Base-by-base conservation (phyloP, 2,329 filamentous ascomycete genomes). In the Claviceps sp. region DNA sequence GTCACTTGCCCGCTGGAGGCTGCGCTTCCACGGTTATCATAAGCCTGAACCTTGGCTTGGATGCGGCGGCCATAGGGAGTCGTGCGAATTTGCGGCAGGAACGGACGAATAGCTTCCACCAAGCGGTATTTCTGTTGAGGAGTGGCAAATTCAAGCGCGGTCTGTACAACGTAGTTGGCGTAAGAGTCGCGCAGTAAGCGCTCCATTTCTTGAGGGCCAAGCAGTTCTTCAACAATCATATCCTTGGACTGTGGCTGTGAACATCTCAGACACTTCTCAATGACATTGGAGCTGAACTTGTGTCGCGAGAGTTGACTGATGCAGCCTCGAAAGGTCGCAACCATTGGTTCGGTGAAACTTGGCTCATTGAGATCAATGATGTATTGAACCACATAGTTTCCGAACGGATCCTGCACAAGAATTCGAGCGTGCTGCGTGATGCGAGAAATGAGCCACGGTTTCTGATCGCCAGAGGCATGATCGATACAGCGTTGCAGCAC, bases 281-380 rank as follows among this genome's bases (percentile, higher is more conserved):
- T 91, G 53, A 98, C 93, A 61, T 98, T 98, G 62, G 93, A 97
- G 71, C 89, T 96, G 73, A 98, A 98, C 71, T 98, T 98, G 73
- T 98, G 93, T 66, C 89, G 90, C 5, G 93, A 97, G 16, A 78
- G 78, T 68, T 68, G 78, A 62, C 66, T 85, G 72, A 80, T 87
- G 74, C 76, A 77, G 60, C 85, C 85, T 52, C 78, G 72, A 73
- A 98, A 96, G 62, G 83, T 84, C 50, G 77, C 73, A 55, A 94
- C 93, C 42, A 98, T 76, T 3, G 91, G 91, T 61, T 93, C 86
- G 1, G 91, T 96, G 70, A 95, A 96, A 59, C 75, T 75, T 13
- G 85, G 76, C 64, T 98, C 89, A 58, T 89, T 89, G 51, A 97
- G 78, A 64, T 97, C 93, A 59, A 98, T 82, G 64, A 98, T 97